Conservation (phyloP, 2,329 filamentous ascomycete species). For the Fusarium newnesense region DNA sequence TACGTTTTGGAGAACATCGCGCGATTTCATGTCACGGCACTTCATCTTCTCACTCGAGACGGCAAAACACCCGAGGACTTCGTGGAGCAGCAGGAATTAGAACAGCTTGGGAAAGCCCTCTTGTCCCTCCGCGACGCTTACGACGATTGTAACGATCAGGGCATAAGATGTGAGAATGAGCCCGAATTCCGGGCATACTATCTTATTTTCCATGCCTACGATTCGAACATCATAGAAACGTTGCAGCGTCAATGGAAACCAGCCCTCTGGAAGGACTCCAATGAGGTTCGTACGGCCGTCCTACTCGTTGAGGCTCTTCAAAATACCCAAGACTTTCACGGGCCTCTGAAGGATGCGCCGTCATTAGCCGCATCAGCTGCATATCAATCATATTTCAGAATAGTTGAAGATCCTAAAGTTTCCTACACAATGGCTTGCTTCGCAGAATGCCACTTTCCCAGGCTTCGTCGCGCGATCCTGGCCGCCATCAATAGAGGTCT, state of each 20-base stretch:
- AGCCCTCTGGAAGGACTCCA: conserved; percentile 63
- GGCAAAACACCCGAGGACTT: conserved; percentile 69
- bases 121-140: conserved; percentile 74
- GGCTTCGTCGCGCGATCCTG: conserved; percentile 68
- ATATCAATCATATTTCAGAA: conserved; percentile 67
- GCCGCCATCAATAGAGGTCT: conserved; percentile 65
- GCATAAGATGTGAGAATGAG: conserved; percentile 69
- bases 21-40: conserved; percentile 72
- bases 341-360: conserved; percentile 63
- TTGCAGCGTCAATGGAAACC: conserved; percentile 68
- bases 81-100: conserved; percentile 73
- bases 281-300: conserved; percentile 70
- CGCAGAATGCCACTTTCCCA: conserved; percentile 73
- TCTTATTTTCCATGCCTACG: conserved; percentile 69
- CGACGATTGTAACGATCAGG: conserved; percentile 70
- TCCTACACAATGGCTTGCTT: conserved; percentile 78
- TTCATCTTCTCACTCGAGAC: conserved; percentile 70
- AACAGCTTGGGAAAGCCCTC: conserved; percentile 73
- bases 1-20: conserved; percentile 74
- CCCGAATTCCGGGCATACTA: conserved; percentile 74
- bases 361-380: conserved; percentile 61
- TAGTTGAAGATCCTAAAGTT: conserved; percentile 65
- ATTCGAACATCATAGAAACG: conserved; percentile 64
- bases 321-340: conserved; percentile 66
- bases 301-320: conserved; percentile 70